Conservation (phyloP, 768 basidiomycete species). For the Epithele typhae region DNA sequence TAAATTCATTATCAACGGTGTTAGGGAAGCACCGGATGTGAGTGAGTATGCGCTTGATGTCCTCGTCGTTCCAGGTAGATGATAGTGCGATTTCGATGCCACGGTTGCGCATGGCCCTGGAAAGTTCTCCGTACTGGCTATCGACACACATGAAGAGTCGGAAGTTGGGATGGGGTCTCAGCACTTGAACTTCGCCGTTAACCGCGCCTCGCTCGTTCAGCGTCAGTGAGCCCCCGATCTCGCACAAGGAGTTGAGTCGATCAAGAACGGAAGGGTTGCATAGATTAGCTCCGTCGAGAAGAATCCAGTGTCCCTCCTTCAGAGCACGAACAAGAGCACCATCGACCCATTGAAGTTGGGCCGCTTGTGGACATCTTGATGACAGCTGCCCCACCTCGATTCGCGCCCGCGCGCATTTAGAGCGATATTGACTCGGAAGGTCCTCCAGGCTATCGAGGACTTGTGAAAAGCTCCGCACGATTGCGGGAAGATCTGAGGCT, state of each 20-base stretch:
- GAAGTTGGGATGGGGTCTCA: conserved; percentile 85
- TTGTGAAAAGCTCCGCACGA: background rate
- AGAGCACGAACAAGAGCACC: conserved; percentile 87
- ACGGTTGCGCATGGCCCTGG: conserved; percentile 97
- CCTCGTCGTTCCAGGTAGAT: conserved; percentile 34
- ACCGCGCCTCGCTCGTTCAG: conserved; percentile 88
- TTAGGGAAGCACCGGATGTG: conserved; percentile 43
- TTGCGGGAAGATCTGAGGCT: background rate
- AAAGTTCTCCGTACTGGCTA: conserved; percentile 87
- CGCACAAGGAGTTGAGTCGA: conserved; percentile 94
- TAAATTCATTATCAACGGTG: background rate
- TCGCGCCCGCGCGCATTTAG: conserved; percentile 14
- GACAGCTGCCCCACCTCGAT: conserved; percentile 21
- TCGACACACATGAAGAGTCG: conserved; percentile 93
- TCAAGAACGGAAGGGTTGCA: conserved; percentile 96
- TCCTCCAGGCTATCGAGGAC: conserved; percentile 27
- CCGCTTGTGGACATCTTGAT: conserved; percentile 28
- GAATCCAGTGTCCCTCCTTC: conserved; percentile 82
- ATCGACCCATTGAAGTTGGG: conserved; percentile 92
- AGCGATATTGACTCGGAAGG: conserved; percentile 5
- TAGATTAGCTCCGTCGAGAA: conserved; percentile 90
- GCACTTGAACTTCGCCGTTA: conserved; percentile 64
- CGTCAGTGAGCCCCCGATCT: conserved; percentile 74
- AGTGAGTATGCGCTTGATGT: conserved; percentile 41
- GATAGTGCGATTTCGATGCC: conserved; percentile 78